These are phyloP conservation scores for Syncephalastrum sp. DNA, from an alignment of 371 early-diverging fungal genomes.

Conservation along the genomic window DNA sequence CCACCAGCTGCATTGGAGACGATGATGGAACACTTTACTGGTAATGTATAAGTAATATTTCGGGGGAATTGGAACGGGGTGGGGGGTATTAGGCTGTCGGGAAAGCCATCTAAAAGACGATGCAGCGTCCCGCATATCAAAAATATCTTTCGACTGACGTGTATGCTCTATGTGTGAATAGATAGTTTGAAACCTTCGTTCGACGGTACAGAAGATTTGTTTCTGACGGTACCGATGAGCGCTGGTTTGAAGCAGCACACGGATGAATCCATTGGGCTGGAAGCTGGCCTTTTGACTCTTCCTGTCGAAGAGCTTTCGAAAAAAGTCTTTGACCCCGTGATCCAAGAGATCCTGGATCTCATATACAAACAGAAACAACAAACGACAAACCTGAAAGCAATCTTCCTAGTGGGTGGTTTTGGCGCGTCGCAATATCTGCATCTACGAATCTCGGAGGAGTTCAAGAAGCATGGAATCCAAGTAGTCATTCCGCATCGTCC, in stretches of 20 bases:
- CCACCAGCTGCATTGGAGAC: conserved; percentile 39
- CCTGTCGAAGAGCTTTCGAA: conserved; percentile 37
- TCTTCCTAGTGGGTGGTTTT: conserved; percentile 50
- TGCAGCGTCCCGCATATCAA: too few relatives aligned
- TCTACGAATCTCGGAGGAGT: conserved; percentile 35
- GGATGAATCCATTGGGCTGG: conserved; percentile 44
- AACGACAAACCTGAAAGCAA: conserved; percentile 38
- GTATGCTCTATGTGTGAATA: conserved; percentile 1
- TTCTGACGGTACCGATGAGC: conserved; percentile 47
- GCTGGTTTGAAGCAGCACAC: conserved; percentile 44
- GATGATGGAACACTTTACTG: conserved; percentile 53
- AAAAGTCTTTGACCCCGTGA: conserved; percentile 45
- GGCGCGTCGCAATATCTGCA: conserved; percentile 48
- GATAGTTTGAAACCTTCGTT: conserved; percentile 51
- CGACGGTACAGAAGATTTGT: conserved; percentile 55
- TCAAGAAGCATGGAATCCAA: conserved; percentile 20
- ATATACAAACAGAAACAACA: conserved; percentile 32
- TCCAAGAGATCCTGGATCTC: conserved; percentile 29
- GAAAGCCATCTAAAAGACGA: too few relatives aligned
- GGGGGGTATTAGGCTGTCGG: too few relatives aligned
- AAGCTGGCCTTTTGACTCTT: conserved; percentile 36
- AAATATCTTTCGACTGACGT: neutral
- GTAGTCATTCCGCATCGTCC: conserved; percentile 42
- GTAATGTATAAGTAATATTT: conserved; percentile 16
- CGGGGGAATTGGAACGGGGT: neutral